phyloP scores from a whole-genome alignment of 1,284 basidiomycete genomes.

The Boletus subluridellus region DNA sequence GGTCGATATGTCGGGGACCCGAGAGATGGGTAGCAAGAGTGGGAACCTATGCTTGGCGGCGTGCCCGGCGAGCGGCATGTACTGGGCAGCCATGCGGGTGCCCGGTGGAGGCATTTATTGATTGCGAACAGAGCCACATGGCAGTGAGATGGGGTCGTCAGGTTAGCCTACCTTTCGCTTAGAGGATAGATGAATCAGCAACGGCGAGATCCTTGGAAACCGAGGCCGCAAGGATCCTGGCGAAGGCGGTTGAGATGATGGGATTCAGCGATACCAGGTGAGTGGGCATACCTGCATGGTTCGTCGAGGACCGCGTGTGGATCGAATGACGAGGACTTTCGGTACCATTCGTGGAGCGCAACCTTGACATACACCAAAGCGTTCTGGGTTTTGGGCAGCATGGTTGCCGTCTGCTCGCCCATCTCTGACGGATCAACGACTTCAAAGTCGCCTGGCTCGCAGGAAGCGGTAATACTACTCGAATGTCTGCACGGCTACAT shows the following conservation, averaged over 20 bases:
- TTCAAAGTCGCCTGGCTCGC: background rate
- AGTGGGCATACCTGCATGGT: background rate
- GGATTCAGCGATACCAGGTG: background rate
- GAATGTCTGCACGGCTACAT: background rate
- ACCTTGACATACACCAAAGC: too few species aligned
- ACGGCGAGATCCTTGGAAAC: background rate
- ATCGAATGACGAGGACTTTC: too few species aligned
- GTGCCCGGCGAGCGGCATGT: background rate
- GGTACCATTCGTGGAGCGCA: background rate
- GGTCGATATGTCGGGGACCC: background rate
- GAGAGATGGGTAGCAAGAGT: background rate
- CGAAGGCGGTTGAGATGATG: background rate
- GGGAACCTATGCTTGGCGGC: background rate
- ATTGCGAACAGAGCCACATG: background rate
- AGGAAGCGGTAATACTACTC: background rate
- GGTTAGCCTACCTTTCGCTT: background rate
- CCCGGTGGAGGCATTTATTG: background rate
- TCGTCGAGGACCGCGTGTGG: background rate
- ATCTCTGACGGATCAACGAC: background rate
- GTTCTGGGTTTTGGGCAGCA: too few species aligned
- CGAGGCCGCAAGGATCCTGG: background rate
- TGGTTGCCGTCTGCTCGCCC: too few species aligned
- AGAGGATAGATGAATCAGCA: background rate
- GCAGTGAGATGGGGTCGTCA: background rate
- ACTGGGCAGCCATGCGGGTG: background rate